Evolutionary conservation across 1,284 basidiomycete genomes (phyloP).

Genomic region (Kwoniella shivajii): DNA sequence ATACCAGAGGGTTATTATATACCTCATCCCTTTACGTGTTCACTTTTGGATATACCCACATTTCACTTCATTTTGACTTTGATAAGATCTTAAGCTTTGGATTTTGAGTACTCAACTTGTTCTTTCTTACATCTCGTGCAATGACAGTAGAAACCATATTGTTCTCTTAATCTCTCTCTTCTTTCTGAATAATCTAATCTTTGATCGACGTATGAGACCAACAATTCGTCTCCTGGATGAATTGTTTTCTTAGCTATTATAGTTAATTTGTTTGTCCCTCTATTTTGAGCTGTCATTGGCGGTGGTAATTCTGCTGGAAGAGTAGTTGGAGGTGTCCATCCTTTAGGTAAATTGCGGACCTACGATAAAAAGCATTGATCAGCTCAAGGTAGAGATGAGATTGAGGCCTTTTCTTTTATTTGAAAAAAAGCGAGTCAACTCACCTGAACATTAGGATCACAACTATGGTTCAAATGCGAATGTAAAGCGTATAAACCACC

Average conservation of each 20-base stretch:
- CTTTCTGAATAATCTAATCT: slow-evolving; percentile 60
- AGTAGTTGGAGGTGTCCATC: slow-evolving; percentile 61
- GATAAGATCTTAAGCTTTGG: neutral
- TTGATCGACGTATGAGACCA: slow-evolving; percentile 74
- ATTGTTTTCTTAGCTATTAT: slow-evolving; percentile 70
- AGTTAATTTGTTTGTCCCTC: slow-evolving; percentile 52
- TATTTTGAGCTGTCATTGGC: slow-evolving; percentile 52
- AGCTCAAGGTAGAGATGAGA: neutral
- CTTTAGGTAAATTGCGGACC: slow-evolving; percentile 47
- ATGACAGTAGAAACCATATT: slow-evolving; percentile 72
- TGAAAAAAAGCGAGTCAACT: slow-evolving; percentile 17
- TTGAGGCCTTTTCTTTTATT: no score
- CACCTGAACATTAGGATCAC: slow-evolving; percentile 73
- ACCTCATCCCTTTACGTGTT: no score
- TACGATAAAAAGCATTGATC: slow-evolving; percentile 6
- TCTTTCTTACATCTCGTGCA: slow-evolving; percentile 67
- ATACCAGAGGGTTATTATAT: no score
- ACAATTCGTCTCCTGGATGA: slow-evolving; percentile 69
- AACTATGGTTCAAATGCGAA: slow-evolving; percentile 83
- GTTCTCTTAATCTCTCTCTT: slow-evolving; percentile 64
- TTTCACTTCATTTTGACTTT: neutral
- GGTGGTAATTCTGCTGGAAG: slow-evolving; percentile 60
- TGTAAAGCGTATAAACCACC: slow-evolving; percentile 84
- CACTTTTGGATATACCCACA: no score
- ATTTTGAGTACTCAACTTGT: slow-evolving; percentile 53